Evolutionary conservation across 768 basidiomycete species (phyloP).

Genomic region (Termitomyces eurrhizus): DNA sequence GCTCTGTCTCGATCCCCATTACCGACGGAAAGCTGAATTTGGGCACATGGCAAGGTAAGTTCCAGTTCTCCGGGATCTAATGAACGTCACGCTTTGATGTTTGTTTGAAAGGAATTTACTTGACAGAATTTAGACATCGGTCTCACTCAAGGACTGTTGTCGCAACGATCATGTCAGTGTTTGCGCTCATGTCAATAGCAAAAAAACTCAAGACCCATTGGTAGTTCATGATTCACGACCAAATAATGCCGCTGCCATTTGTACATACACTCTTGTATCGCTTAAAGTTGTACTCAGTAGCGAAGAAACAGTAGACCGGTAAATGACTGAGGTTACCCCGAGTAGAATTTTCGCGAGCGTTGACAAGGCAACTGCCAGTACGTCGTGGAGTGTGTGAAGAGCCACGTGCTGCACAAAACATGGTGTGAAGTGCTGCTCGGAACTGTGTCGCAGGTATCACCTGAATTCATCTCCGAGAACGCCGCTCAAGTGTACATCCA

Average conservation of each 20-base stretch:
- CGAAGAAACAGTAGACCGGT: background rate
- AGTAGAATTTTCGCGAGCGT: background rate
- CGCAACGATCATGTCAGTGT: constrained; percentile 75
- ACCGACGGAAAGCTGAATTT: constrained; percentile 73
- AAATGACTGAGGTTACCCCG: background rate
- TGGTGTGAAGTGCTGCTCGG: background rate
- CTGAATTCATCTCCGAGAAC: background rate
- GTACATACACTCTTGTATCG: constrained; percentile 6
- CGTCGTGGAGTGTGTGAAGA: background rate
- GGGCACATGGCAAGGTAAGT: constrained; percentile 89
- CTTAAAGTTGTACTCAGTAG: background rate
- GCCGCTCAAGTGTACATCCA: background rate
- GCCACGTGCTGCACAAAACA: background rate
- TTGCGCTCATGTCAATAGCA: background rate
- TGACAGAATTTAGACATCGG: constrained; percentile 77
- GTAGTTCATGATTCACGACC: constrained; percentile 4
- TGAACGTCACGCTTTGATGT: background rate
- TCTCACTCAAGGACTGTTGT: constrained; percentile 68
- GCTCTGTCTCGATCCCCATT: constrained; percentile 80
- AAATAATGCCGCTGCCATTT: background rate
- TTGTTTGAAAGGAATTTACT: constrained; percentile 62
- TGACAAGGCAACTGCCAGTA: background rate
- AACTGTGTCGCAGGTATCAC: background rate
- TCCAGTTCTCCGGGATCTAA: background rate
- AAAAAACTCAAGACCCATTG: background rate